phyloP scores from a whole-genome alignment of 2,329 filamentous ascomycete species.

The Apiospora pterosperma region DNA sequence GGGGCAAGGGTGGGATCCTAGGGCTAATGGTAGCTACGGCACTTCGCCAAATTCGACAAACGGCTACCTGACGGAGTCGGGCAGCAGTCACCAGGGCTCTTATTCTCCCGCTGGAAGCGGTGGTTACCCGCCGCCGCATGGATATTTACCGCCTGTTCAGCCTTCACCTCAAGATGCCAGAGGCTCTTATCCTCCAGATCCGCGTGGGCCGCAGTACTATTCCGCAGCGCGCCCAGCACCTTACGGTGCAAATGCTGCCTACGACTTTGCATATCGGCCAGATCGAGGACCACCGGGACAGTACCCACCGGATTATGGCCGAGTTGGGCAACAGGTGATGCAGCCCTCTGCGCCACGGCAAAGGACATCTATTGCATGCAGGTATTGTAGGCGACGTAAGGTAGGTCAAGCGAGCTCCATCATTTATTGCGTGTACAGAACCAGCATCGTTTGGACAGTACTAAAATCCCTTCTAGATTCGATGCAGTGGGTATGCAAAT shows the following conservation, averaged over 20 bases:
- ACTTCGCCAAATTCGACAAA: slow-evolving; percentile 41
- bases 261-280: slow-evolving; percentile 30
- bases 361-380: slow-evolving; percentile 57
- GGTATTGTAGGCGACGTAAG: slow-evolving; percentile 60
- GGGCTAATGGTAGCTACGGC: slow-evolving; percentile 32
- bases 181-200: slow-evolving; percentile 34
- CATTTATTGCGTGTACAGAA: not conserved
- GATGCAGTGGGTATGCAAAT: slow-evolving; percentile 58
- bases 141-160: slow-evolving; percentile 36
- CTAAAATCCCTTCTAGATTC: slow-evolving; percentile 43
- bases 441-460: not conserved
- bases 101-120: slow-evolving; percentile 22
- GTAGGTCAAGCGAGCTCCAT: slow-evolving; percentile 29
- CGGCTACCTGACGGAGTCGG: slow-evolving; percentile 39
- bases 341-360: slow-evolving; percentile 54
- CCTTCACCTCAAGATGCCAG: slow-evolving; percentile 27
- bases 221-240: slow-evolving; percentile 13
- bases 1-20: slow-evolving; percentile 26
- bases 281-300: slow-evolving; percentile 25
- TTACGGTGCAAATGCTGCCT: slow-evolving; percentile 16
- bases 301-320: slow-evolving; percentile 26
- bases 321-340: slow-evolving; percentile 33
- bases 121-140: slow-evolving; percentile 17
- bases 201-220: slow-evolving; percentile 27
- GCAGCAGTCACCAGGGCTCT: slow-evolving; percentile 12